Base-by-base conservation (phyloP, 2,329 filamentous ascomycete genomes). In the Aureobasidium musti region DNA sequence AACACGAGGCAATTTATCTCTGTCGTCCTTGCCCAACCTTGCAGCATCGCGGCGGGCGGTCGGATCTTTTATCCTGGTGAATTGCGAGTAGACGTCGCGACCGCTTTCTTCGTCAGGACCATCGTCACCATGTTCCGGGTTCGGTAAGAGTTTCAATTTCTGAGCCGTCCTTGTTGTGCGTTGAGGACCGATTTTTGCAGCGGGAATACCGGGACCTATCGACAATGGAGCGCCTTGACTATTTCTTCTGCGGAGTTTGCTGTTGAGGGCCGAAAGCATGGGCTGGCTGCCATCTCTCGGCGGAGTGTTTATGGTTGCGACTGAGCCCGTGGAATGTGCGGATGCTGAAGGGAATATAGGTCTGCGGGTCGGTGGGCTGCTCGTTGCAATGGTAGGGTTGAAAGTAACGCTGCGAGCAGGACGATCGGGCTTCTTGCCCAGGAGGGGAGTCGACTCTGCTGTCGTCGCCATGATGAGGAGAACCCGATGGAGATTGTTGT, bases 1-100 rank as follows among this genome's bases (percentile, higher is more conserved):
- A 17, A 99, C 95, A 69, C 95, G 84, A 5, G 95, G 95, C 66
- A 99, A 80, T 69, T 89, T 86, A 70, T 92, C 90, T 66, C 95
- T 86, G 77, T 99, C 95, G 45, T 94, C 93, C 78, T 98, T 99
- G 43, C 95, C 95, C 47, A 99, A 79, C 66, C 93, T 84, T 33
- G 95, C 95, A 19, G 95, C 95, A 82, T 98, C 94, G 73, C 95
- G 86, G 69, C 95, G 84, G 10, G 95, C 95, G 0, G 90, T 97
- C 0, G 94, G 93, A 74, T 99, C 95, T 77, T 98, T 98, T 79
- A 99, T 99, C 52, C 95, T 86, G 10, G 94, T 97, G 77, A 97
- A 98, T 77, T 99, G 95, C 30, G 93, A 94, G 80, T 99, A 99
- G 37, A 99, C 95, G 76, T 99, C 95, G 70, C 93, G 84, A 11